These are phyloP conservation scores for Aspergillus nomiae DNA, from an alignment of 2,329 filamentous ascomycete genomes.

Conservation along the genomic window DNA sequence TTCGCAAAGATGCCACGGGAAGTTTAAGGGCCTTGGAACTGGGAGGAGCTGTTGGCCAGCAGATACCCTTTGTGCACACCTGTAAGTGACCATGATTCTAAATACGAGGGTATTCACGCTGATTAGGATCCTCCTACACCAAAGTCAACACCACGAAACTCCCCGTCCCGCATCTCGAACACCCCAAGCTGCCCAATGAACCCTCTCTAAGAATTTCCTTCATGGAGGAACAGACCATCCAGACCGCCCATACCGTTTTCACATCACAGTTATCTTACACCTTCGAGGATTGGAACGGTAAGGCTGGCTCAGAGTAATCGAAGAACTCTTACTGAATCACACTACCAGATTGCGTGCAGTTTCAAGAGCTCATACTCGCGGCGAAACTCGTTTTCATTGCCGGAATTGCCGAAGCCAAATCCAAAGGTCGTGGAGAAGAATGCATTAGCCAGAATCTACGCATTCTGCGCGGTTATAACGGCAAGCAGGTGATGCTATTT, in stretches of 20 bases:
- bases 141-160: slow-evolving; percentile 40
- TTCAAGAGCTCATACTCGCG: slow-evolving; percentile 43
- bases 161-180: slow-evolving; percentile 46
- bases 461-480: slow-evolving; percentile 38
- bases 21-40: slow-evolving; percentile 40
- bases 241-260: slow-evolving; percentile 40
- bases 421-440: slow-evolving; percentile 47
- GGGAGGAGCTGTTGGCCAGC: slow-evolving; percentile 39
- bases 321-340: slow-evolving; percentile 6
- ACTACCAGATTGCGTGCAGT: slow-evolving; percentile 40
- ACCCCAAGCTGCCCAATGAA: slow-evolving; percentile 39
- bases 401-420: slow-evolving; percentile 46
- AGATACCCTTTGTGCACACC: slow-evolving; percentile 39
- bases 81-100: slow-evolving; percentile 31
- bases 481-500: slow-evolving; percentile 39
- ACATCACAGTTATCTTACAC: slow-evolving; percentile 44
- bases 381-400: slow-evolving; percentile 44
- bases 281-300: slow-evolving; percentile 46
- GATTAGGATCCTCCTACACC: neutral
- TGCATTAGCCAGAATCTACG: slow-evolving; percentile 49
- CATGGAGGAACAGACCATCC: slow-evolving; percentile 47
- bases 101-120: neutral
- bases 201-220: slow-evolving; percentile 43
- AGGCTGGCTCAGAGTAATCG: neutral
- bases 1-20: slow-evolving; percentile 42